Base-by-base conservation (phyloP, 805 yeast species). In the Aciculoconidium aculeatum region DNA sequence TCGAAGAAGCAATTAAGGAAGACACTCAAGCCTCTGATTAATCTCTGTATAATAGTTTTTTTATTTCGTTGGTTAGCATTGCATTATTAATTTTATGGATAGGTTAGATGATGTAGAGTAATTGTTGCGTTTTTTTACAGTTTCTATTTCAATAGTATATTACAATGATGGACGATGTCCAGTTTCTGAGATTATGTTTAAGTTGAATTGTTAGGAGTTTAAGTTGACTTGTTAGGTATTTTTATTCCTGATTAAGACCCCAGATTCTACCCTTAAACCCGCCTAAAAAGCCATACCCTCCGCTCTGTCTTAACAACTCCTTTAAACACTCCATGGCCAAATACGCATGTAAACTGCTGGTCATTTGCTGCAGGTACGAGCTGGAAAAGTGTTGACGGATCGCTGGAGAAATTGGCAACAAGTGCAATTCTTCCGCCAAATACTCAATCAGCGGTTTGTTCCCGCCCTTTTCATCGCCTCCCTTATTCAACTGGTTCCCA, bases 371-470 rank as follows among this genome's bases (percentile, higher is more conserved):
- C 27, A 45, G 55, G 32, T 37, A 45, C 22, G 41, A 51, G 14
- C 37, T 34, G 6, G 48, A 34, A 35, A 50, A 50, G 27, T 44
- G 50, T 27, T 50, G 55, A 27, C 55, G 50, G 55, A 70, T 53
- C 18, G 65, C 53, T 3, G 72, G 72, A 18, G 76, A 67, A 28
- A 80, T 73, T 9, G 82, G 80, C 27, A 80, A 69, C 5, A 78
- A 76, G 31, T 47, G 54, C 30, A 80, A 58, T 32, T 80, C 88
- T 45, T 80, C 88, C 0, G 86, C 82, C 34, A 80, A 56, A 31
- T 67, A 64, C 44, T 80, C 84, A 21, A 80, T 59, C 2, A 78
- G 66, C 11, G 70, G 65, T 39, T 70, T 67, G 37, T 45, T 50
- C n/a, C 32, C 23, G 15, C 27, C 31, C 15, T 29, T 11, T 5